These are phyloP conservation scores for Hemileccinum impolitum DNA, from an alignment of 768 basidiomycete species.

Conservation along the genomic window DNA sequence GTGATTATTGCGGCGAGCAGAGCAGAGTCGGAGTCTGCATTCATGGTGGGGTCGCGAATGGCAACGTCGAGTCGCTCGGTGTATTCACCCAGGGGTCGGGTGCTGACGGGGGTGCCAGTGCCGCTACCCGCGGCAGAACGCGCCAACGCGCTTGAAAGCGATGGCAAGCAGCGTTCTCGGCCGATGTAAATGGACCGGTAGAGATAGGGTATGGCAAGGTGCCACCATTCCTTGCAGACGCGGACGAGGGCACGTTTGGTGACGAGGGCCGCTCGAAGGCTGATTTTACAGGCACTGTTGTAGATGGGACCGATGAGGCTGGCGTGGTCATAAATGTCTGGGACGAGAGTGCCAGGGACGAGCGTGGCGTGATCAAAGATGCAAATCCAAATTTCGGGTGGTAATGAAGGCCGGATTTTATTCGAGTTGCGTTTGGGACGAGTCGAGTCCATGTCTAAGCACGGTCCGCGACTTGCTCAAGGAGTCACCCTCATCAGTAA, in stretches of 20 bases:
- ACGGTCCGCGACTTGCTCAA: no score
- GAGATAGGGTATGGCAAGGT: conserved; percentile 22
- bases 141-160: conserved; percentile 15
- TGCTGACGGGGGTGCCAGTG: conserved; percentile 8
- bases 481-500: no score
- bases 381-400: conserved; percentile 24
- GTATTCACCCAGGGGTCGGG: conserved; percentile 18
- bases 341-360: conserved; percentile 18
- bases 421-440: neutral
- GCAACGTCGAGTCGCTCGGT: conserved; percentile 26
- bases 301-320: conserved; percentile 6
- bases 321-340: conserved; percentile 23
- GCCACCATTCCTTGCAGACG: conserved; percentile 30
- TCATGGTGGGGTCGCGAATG: conserved; percentile 13
- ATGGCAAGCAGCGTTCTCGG: conserved; percentile 13
- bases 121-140: conserved; percentile 10
- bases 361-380: conserved; percentile 23
- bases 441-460: neutral
- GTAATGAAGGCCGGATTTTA: conserved; percentile 2
- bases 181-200: conserved; percentile 25
- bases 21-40: conserved; percentile 1
- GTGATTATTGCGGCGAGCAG: conserved; percentile 11
- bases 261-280: conserved; percentile 18
- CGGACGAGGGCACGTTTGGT: conserved; percentile 27
- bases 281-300: neutral